phyloP scores from a whole-genome alignment of 495 filamentous ascomycete species.

The Tuber aestivum region DNA sequence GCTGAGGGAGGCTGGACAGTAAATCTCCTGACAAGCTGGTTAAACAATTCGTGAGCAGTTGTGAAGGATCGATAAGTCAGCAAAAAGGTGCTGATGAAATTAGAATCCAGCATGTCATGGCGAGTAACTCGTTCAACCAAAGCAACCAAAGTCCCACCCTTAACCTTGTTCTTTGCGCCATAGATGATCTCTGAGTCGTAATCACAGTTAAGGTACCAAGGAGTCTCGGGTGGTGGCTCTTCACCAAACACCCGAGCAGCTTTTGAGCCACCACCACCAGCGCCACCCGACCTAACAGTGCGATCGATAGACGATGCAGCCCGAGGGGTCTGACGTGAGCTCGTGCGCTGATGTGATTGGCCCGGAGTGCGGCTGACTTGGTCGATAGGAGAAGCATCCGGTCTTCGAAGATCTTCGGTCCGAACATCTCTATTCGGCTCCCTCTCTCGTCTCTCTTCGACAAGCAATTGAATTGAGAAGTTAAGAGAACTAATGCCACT shows the following conservation, averaged over 20 bases:
- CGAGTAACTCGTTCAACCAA: slow-evolving; percentile 94
- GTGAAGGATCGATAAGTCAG: slow-evolving; percentile 96
- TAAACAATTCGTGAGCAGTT: slow-evolving; percentile 79
- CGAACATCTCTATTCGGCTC: slow-evolving; percentile 35
- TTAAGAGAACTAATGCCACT: slow-evolving; percentile 78
- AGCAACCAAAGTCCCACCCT: slow-evolving; percentile 80
- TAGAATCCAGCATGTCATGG: slow-evolving; percentile 91
- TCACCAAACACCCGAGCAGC: slow-evolving; percentile 85
- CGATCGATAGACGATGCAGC: slow-evolving; percentile 27
- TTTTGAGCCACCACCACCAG: slow-evolving; percentile 53
- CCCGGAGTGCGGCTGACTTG: background rate
- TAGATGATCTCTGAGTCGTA: slow-evolving; percentile 85
- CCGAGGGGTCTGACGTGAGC: slow-evolving; percentile 45
- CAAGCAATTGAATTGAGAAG: slow-evolving; percentile 79
- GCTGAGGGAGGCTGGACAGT: slow-evolving; percentile 88
- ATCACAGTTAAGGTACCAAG: slow-evolving; percentile 78
- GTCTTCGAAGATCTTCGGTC: slow-evolving; percentile 31
- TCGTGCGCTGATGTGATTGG: slow-evolving; percentile 44
- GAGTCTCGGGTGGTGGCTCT: slow-evolving; percentile 64
- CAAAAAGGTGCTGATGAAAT: slow-evolving; percentile 95
- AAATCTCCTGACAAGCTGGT: slow-evolving; percentile 84
- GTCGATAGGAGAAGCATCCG: slow-evolving; percentile 10
- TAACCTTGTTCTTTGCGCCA: slow-evolving; percentile 71
- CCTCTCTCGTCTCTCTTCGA: slow-evolving; percentile 63
- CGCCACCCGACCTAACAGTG: slow-evolving; percentile 8